Conservation (phyloP, 352 stramenopile genomes). For the Phytophthora hibernalis region DNA sequence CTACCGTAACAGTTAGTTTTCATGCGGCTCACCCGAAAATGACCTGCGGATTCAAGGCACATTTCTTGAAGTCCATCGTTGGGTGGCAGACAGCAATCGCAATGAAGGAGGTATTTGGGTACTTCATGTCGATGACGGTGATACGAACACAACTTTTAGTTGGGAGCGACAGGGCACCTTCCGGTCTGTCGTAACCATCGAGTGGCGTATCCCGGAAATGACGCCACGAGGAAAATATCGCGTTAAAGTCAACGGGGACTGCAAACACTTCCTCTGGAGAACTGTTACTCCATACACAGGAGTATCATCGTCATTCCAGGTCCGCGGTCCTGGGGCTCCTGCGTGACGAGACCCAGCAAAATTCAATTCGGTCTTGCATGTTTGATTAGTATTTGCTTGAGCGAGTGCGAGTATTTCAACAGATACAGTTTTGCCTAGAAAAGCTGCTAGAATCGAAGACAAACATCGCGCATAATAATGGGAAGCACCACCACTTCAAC, state of each 20-base stretch:
- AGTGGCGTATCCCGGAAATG: conserved; percentile 66
- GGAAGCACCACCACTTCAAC: conserved; percentile 1
- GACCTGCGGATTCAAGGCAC: conserved; percentile 77
- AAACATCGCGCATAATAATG: background rate
- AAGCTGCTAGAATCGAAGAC: background rate
- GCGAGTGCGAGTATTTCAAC: background rate
- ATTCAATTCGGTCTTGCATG: background rate
- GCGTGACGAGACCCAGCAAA: conserved; percentile 3
- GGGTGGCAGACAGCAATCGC: conserved; percentile 51
- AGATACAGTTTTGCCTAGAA: background rate
- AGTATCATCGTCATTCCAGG: conserved; percentile 64
- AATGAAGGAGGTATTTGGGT: conserved; percentile 65
- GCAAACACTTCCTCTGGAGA: conserved; percentile 69
- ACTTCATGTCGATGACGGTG: conserved; percentile 75
- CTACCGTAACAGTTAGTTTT: conserved; percentile 69
- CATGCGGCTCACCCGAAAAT: conserved; percentile 87
- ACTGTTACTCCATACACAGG: conserved; percentile 61
- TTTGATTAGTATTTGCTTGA: background rate
- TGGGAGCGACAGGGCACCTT: conserved; percentile 80
- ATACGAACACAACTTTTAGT: conserved; percentile 77
- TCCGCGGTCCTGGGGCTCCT: conserved; percentile 30
- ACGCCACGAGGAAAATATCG: conserved; percentile 67
- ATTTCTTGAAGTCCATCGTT: conserved; percentile 83
- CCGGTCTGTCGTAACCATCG: conserved; percentile 69
- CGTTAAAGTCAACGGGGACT: conserved; percentile 84